phyloP scores from a whole-genome alignment of 805 yeast genomes.

The Metschnikowia picachoensis region DNA sequence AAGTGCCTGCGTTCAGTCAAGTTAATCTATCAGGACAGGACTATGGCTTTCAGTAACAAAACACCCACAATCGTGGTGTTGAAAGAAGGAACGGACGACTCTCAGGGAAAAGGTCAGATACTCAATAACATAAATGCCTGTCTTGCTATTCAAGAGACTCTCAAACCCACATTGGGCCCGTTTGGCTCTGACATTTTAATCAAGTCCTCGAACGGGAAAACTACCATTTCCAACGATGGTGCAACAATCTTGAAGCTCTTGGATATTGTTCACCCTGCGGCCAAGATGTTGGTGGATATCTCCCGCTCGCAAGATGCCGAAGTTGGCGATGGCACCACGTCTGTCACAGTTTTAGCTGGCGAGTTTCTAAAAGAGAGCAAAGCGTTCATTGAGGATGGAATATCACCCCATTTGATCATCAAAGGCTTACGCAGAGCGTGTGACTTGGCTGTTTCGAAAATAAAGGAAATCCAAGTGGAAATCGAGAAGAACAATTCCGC shows the following conservation, averaged over 20 bases:
- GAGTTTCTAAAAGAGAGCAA: constrained; percentile 91
- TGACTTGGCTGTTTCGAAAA: constrained; percentile 65
- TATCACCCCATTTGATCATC: constrained; percentile 82
- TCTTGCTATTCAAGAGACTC: constrained; percentile 92
- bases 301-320: constrained; percentile 97
- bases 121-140: constrained; percentile 96
- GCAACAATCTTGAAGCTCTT: constrained; percentile 89
- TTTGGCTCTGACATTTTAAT: constrained; percentile 93
- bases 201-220: constrained; percentile 75
- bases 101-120: constrained; percentile 96
- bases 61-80: constrained; percentile 98
- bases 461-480: constrained; percentile 72
- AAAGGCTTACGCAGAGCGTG: constrained; percentile 87
- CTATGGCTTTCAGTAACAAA: constrained; percentile 85
- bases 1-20: neutral
- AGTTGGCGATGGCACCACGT: constrained; percentile 98
- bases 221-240: constrained; percentile 97
- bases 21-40: neutral
- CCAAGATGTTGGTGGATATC: constrained; percentile 89
- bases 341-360: constrained; percentile 91
- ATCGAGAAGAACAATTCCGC: constrained; percentile 51
- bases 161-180: constrained; percentile 94
- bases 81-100: constrained; percentile 95
- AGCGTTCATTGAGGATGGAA: constrained; percentile 91
- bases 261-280: constrained; percentile 98